phyloP scores from a whole-genome alignment of 2,329 filamentous ascomycete genomes.

The Fusarium udum region DNA sequence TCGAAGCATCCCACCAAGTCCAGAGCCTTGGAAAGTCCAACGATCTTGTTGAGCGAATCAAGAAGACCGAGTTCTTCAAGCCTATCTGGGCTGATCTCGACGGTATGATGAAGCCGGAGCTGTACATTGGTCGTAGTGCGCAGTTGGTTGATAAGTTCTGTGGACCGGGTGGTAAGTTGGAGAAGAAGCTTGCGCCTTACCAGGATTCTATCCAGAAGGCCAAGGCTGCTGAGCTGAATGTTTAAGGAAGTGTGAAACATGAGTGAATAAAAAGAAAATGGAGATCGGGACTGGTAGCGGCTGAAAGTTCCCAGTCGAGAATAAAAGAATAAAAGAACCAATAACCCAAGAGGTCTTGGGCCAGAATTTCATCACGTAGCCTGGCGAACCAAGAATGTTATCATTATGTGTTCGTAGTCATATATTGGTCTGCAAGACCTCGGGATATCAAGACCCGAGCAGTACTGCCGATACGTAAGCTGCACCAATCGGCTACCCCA shows the following conservation, averaged over 20 bases:
- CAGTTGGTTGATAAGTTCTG: conserved; percentile 30
- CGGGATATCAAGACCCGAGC: neutral
- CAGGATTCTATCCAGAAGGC: conserved; percentile 17
- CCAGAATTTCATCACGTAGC: accelerated
- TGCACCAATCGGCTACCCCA: neutral
- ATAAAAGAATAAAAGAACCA: neutral
- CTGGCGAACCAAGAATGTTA: neutral
- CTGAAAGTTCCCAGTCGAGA: neutral
- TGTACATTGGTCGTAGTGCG: conserved; percentile 28
- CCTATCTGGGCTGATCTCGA: conserved; percentile 34
- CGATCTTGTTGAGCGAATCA: conserved; percentile 32
- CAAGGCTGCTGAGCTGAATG: conserved; percentile 20
- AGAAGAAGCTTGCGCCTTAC: conserved; percentile 30
- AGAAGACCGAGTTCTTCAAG: conserved; percentile 34
- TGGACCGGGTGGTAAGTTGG: conserved; percentile 9
- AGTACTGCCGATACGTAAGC: neutral
- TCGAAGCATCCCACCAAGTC: conserved; percentile 27
- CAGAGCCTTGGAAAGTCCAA: conserved; percentile 32
- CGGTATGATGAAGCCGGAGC: conserved; percentile 21
- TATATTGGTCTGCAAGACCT: accelerated
- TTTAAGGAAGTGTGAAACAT: neutral
- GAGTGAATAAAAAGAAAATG: neutral
- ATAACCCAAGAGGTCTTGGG: accelerated
- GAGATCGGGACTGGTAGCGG: neutral
- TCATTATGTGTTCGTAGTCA: too few relatives aligned